Evolutionary conservation across 2,329 filamentous ascomycete species (phyloP).

Genomic region (Venturia nashicola): DNA sequence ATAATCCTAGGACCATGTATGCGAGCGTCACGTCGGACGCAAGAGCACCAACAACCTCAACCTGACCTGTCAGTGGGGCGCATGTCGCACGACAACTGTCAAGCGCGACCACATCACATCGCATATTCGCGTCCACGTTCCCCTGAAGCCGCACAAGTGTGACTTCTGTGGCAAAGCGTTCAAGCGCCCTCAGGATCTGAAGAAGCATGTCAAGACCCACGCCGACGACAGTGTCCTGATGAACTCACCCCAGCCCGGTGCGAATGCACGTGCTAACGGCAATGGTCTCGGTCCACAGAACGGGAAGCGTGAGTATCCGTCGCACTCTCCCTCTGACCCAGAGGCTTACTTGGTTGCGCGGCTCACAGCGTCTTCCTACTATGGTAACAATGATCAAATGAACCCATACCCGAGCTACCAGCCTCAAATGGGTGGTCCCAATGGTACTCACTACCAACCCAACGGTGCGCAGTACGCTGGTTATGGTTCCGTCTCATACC

Average conservation of each 20-base stretch:
- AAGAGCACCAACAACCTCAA: constrained; percentile 99
- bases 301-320: constrained; percentile 24
- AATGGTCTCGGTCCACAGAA: constrained; percentile 22
- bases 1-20: constrained; percentile 75
- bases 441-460: no score
- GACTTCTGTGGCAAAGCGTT: constrained; percentile 98
- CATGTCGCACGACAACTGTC: constrained; percentile 89
- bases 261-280: no score
- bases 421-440: no score
- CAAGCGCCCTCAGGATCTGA: constrained; percentile 96
- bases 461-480: no score
- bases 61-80: constrained; percentile 93
- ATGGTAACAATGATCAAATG: no score
- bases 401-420: no score
- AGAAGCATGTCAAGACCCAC: constrained; percentile 99
- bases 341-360: no score
- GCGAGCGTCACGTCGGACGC: constrained; percentile 93
- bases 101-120: constrained; percentile 99
- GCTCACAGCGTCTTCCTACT: no score
- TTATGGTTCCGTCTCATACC: constrained; percentile 68
- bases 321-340: constrained; percentile 6
- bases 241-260: no score
- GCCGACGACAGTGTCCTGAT: constrained; percentile 66
- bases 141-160: constrained; percentile 96
- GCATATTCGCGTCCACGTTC: constrained; percentile 97